phyloP scores from a whole-genome alignment of 2,329 filamentous ascomycete species.

The Lachnellula arida region DNA sequence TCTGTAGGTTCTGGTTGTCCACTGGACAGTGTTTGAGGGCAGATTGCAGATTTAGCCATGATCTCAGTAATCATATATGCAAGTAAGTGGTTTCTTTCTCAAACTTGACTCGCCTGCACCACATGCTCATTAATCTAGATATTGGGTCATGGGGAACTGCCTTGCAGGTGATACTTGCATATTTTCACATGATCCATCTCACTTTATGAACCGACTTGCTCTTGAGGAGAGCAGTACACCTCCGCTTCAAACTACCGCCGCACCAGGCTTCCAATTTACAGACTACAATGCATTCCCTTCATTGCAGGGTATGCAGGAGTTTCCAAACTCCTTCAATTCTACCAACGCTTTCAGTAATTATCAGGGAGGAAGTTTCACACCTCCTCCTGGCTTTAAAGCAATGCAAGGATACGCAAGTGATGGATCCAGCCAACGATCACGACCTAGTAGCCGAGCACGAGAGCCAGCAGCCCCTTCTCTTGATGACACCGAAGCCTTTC shows the following conservation, averaged over 20 bases:
- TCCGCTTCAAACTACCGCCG: slow-evolving; percentile 48
- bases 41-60: slow-evolving; percentile 95
- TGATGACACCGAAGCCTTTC: slow-evolving; percentile 94
- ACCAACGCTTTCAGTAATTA: slow-evolving; percentile 46
- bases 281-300: slow-evolving; percentile 84
- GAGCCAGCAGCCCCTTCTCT: slow-evolving; percentile 71
- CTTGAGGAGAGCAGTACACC: slow-evolving; percentile 65
- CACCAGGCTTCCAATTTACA: slow-evolving; percentile 70
- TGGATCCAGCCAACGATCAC: slow-evolving; percentile 68
- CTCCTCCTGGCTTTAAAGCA: slow-evolving; percentile 67
- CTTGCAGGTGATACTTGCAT: slow-evolving; percentile 90
- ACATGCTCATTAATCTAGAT: slow-evolving; percentile 47
- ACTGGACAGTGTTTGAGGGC: slow-evolving; percentile 93
- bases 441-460: slow-evolving; percentile 70
- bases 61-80: slow-evolving; percentile 93
- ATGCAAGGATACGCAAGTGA: slow-evolving; percentile 53
- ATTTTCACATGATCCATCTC: slow-evolving; percentile 92
- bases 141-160: slow-evolving; percentile 95
- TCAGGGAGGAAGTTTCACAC: slow-evolving; percentile 49
- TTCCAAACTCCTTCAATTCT: slow-evolving; percentile 41
- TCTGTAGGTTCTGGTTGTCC: slow-evolving; percentile 96
- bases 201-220: slow-evolving; percentile 75
- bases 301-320: slow-evolving; percentile 59
- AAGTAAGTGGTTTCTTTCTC: slow-evolving; percentile 59
- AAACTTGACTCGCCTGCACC: not conserved